Base-by-base conservation (phyloP, 2,329 filamentous ascomycete species). In the Aspergillus nomiae region DNA sequence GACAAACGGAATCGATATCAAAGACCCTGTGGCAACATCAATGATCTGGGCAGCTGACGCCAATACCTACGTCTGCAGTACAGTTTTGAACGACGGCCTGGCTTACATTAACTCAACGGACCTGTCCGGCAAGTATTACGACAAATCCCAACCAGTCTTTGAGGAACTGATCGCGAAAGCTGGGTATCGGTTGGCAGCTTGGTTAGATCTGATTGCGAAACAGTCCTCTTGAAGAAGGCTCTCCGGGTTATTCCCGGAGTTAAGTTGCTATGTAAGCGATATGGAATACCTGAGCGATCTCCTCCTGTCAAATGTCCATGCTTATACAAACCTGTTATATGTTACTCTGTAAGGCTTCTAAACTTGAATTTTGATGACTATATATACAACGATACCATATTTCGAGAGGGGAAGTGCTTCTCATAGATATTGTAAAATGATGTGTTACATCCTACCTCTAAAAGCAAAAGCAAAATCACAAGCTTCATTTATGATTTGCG, bases 101-200 rank as follows among this genome's bases (percentile, higher is more conserved):
- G 77, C 78, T 24, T 87, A 83, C 80, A 91, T 58, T 2, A 48
- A 58, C 10, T 46, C 38, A 21, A 58, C 38, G 6, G 56, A 58
- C 24, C 4, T 58, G 28, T 83, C 83, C 32, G 86, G 85, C 0
- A 82, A 84, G 38, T 92, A 92, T 75, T 91, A 87, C 70, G 81
- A 87, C 36, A 83, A 81, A 36, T 89, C 88, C 2, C 85, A 85
- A n/a, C 86, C 84, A 24, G 85, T 89, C 62, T 81, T 92, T 53
- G 87, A 92, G 75, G 73, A 85, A 63, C 86, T 90, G 73, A 82
- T 92, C 64, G 90, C 89, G 9, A 86, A 85, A 66, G 90, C 87
- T 4, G 90, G 90, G 12, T 90, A 87, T 74, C 84, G 90, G 56
- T 82, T 92, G 73, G 90, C 56, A n/a, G 56, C 56, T 4, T 58